Percentiles rank a stretch among this genome's conserved stretches.
These are phyloP conservation scores for Penicillium argentinense DNA, from an alignment of 495 filamentous ascomycete species.

Conservation along the genomic window DNA sequence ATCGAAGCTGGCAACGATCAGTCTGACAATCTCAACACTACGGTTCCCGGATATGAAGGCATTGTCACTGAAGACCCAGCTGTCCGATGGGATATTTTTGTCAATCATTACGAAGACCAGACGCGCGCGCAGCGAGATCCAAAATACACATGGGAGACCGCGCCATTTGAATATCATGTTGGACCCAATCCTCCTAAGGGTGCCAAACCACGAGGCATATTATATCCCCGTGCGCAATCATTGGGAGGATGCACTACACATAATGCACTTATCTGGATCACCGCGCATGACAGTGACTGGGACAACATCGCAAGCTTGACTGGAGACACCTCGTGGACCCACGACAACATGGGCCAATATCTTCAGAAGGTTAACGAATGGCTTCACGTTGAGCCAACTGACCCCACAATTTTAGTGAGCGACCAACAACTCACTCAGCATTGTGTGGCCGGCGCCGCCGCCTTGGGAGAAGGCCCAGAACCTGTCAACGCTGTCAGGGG, in stretches of 20 bases:
- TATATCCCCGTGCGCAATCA: slow-evolving; percentile 42
- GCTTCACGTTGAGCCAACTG: slow-evolving; percentile 40
- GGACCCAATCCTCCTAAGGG: slow-evolving; percentile 33
- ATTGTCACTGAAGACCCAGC: slow-evolving; percentile 30
- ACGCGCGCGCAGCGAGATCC: slow-evolving; percentile 30
- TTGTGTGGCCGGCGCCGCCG: not conserved
- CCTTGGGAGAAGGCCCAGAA: not conserved
- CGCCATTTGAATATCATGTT: slow-evolving; percentile 27
- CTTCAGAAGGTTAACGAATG: slow-evolving; percentile 46
- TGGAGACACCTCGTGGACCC: slow-evolving; percentile 35
- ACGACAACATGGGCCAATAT: slow-evolving; percentile 37
- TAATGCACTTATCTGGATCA: slow-evolving; percentile 39
- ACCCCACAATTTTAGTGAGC: slow-evolving; percentile 47
- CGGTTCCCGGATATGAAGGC: slow-evolving; percentile 32
- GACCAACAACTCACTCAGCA: slow-evolving; percentile 48
- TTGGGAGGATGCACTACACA: slow-evolving; percentile 41
- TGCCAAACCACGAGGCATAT: slow-evolving; percentile 28
- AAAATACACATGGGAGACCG: slow-evolving; percentile 37
- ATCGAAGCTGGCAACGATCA: slow-evolving; percentile 62
- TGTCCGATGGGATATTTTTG: slow-evolving; percentile 42
- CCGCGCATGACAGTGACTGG: slow-evolving; percentile 40
- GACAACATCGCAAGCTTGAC: slow-evolving; percentile 37
- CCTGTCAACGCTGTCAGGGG: not conserved
- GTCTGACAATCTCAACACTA: slow-evolving; percentile 29
- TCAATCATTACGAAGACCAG: slow-evolving; percentile 39